Evolutionary conservation across 495 filamentous ascomycete genomes (phyloP).

Genomic region (Trichoderma gamsii): DNA sequence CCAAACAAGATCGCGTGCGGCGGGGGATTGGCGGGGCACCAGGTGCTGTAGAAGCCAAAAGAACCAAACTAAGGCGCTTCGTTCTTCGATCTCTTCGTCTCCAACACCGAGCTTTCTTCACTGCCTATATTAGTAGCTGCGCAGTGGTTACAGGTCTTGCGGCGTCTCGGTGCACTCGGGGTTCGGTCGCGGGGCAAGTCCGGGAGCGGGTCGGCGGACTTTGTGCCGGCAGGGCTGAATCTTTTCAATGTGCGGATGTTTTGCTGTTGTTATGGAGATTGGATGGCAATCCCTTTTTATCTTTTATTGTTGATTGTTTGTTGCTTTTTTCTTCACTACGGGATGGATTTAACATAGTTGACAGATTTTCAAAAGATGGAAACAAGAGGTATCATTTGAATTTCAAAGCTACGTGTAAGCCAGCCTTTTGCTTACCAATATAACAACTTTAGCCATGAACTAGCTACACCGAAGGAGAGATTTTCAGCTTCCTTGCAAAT

Average conservation of each 20-base stretch:
- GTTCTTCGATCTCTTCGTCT: neutral
- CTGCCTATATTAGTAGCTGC: no score
- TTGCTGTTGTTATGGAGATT: neutral
- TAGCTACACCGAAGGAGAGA: neutral
- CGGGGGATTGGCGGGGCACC: neutral
- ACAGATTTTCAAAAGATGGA: neutral
- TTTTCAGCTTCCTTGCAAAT: neutral
- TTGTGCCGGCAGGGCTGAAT: neutral
- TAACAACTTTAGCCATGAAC: neutral
- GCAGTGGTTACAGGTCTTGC: neutral
- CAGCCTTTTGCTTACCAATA: neutral
- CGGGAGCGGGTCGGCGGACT: neutral
- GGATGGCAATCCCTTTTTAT: neutral
- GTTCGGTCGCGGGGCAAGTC: constrained; percentile 6
- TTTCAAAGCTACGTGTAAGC: neutral
- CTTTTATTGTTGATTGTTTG: neutral
- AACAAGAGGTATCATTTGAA: neutral
- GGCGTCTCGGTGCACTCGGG: neutral
- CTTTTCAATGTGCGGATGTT: neutral
- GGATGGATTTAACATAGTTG: neutral
- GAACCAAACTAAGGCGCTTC: neutral
- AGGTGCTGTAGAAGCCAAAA: neutral
- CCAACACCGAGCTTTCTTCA: neutral
- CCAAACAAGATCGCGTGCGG: neutral
- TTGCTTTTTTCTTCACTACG: neutral